A percentile compares a stretch with the other conserved stretches of the same genome.
phyloP scores from a whole-genome alignment of 2,329 filamentous ascomycete genomes.

The Xylaria sp. region DNA sequence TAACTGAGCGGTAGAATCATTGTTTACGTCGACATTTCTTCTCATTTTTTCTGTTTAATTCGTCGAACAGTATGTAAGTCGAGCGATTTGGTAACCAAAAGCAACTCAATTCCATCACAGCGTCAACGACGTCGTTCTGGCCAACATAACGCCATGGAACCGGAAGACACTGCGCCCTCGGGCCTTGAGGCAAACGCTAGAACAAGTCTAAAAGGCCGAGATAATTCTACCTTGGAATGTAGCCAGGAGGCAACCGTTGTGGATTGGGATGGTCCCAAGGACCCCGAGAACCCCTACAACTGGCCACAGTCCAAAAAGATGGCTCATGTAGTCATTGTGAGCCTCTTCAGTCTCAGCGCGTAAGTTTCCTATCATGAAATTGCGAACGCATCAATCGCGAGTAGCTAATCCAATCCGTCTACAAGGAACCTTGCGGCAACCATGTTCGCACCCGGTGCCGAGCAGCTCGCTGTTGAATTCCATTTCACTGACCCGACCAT shows the following conservation, averaged over 20 bases:
- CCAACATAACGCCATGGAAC: not conserved
- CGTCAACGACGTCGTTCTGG: not conserved
- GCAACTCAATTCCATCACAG: not conserved
- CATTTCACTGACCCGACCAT: slow-evolving; percentile 13
- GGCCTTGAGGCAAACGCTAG: not conserved
- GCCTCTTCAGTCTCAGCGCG: slow-evolving; percentile 15
- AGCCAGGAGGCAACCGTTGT: not conserved
- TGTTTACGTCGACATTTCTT: not conserved
- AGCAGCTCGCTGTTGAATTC: slow-evolving; percentile 21
- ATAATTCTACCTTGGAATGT: not conserved
- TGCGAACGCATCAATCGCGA: not conserved
- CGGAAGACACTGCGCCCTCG: not conserved
- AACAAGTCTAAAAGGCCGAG: not conserved
- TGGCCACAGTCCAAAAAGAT: slow-evolving; percentile 19
- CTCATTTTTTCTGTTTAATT: not conserved
- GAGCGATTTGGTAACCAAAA: not conserved
- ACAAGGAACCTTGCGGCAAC: slow-evolving; percentile 26
- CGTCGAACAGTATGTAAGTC: not conserved
- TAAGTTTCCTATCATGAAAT: slow-evolving; percentile 1
- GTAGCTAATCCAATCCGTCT: not conserved
- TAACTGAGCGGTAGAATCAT: not conserved
- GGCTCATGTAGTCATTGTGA: slow-evolving; percentile 14
- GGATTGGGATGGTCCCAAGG: slow-evolving; percentile 24
- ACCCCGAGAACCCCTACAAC: slow-evolving; percentile 19
- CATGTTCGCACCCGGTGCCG: slow-evolving; percentile 29